These are phyloP conservation scores for Penicillium palitans DNA, from an alignment of 2,329 filamentous ascomycete genomes.

Conservation along the genomic window DNA sequence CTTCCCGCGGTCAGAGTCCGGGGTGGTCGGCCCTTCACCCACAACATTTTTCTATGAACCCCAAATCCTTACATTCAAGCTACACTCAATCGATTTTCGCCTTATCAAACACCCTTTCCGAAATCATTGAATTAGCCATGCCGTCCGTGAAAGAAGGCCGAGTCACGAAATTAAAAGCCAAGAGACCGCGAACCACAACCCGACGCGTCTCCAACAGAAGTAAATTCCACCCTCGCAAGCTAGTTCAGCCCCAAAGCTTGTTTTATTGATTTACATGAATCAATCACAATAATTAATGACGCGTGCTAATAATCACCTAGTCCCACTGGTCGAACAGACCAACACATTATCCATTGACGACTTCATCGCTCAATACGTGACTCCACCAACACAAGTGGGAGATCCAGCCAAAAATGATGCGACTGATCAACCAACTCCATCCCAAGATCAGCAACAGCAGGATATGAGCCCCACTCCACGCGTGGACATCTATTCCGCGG, in stretches of 20 bases:
- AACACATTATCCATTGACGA: conserved; percentile 42
- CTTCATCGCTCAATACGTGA: conserved; percentile 42
- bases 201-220: conserved; percentile 23
- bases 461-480: conserved; percentile 8
- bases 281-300: neutral
- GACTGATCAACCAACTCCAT: neutral
- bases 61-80: neutral
- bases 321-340: conserved; percentile 42
- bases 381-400: conserved; percentile 15
- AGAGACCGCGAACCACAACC: conserved; percentile 8
- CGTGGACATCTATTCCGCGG: conserved; percentile 37
- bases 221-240: neutral
- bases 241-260: neutral
- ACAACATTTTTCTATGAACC: neutral
- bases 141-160: conserved; percentile 25
- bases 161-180: conserved; percentile 25
- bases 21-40: neutral
- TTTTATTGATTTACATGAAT: neutral
- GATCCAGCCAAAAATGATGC: conserved; percentile 10
- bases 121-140: neutral
- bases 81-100: neutral
- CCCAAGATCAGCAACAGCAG: conserved; percentile 3
- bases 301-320: conserved; percentile 20
- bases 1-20: neutral
- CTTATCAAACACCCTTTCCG: conserved; percentile 3